These are phyloP conservation scores for Caloboletus firmus DNA, from an alignment of 1,284 basidiomycete genomes.

Conservation along the genomic window DNA sequence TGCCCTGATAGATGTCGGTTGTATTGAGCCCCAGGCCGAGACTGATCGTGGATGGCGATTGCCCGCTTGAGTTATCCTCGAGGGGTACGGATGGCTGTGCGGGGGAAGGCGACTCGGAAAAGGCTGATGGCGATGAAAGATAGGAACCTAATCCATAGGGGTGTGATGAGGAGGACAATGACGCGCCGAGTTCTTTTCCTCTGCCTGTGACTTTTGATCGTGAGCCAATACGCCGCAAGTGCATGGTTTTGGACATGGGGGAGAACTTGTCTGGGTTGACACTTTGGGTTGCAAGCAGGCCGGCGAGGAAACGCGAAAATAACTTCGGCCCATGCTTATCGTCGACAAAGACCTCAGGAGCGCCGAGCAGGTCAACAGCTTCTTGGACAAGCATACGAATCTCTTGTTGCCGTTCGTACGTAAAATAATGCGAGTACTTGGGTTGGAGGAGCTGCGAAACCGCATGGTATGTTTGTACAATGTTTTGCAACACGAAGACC, in stretches of 20 bases:
- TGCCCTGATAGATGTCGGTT: constrained; percentile 46
- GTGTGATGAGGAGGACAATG: constrained; percentile 11
- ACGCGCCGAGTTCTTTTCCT: constrained; percentile 9
- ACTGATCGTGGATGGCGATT: constrained; percentile 15
- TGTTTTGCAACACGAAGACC: neutral
- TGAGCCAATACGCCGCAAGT: constrained; percentile 11
- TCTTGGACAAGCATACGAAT: constrained; percentile 62
- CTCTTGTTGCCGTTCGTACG: constrained; percentile 54
- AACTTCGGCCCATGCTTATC: constrained; percentile 74
- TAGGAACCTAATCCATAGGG: constrained; percentile 1
- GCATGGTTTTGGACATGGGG: constrained; percentile 19
- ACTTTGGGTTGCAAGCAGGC: constrained; percentile 60
- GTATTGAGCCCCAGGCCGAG: constrained; percentile 34
- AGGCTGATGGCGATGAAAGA: constrained; percentile 16
- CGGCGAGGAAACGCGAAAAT: constrained; percentile 71
- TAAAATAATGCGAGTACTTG: constrained; percentile 61
- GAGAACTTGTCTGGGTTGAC: constrained; percentile 43
- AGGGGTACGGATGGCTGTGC: constrained; percentile 10
- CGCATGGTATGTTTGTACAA: neutral
- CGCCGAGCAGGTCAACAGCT: constrained; percentile 62
- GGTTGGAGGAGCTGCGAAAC: constrained; percentile 65
- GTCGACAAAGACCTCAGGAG: constrained; percentile 68
- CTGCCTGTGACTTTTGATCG: constrained; percentile 15
- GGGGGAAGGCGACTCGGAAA: constrained; percentile 21
- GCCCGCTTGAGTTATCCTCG: constrained; percentile 4